phyloP scores from a whole-genome alignment of 2,329 filamentous ascomycete species.

The Alternaria dauci region DNA sequence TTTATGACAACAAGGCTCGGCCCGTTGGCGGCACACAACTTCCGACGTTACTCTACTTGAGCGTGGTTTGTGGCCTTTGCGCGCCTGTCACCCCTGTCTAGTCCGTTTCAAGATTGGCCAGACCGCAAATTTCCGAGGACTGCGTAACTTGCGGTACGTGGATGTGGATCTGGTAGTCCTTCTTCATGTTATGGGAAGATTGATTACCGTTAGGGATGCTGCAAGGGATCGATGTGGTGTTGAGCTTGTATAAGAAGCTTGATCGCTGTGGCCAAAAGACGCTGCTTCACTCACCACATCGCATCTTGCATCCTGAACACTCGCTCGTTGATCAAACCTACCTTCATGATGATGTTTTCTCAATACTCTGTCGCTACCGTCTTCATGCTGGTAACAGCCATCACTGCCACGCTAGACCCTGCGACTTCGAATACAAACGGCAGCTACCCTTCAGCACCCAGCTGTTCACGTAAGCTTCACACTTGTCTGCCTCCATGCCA shows the following conservation, averaged over 20 bases:
- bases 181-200: constrained; percentile 2
- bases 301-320: background rate
- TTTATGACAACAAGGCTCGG: background rate
- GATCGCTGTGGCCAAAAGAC: background rate
- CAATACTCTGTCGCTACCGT: constrained; percentile 13
- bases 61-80: background rate
- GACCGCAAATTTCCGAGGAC: background rate
- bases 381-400: constrained; percentile 21
- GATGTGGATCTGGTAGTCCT: constrained; percentile 1
- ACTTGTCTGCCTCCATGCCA: background rate
- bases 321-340: background rate
- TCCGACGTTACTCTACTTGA: background rate
- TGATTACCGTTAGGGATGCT: background rate
- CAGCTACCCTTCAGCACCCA: constrained; percentile 37
- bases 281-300: background rate
- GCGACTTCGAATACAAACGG: constrained; percentile 50
- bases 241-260: background rate
- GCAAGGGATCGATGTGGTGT: background rate
- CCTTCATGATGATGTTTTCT: constrained; percentile 4
- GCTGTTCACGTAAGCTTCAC: constrained; percentile 33
- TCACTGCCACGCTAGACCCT: constrained; percentile 49
- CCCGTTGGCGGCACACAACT: background rate
- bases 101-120: constrained; percentile 3
- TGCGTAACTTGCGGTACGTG: constrained; percentile 5
- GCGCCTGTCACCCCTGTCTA: constrained; percentile 4